Evolutionary conservation across 2,329 filamentous ascomycete species (phyloP).

Genomic region (Cyanodermella asteris): DNA sequence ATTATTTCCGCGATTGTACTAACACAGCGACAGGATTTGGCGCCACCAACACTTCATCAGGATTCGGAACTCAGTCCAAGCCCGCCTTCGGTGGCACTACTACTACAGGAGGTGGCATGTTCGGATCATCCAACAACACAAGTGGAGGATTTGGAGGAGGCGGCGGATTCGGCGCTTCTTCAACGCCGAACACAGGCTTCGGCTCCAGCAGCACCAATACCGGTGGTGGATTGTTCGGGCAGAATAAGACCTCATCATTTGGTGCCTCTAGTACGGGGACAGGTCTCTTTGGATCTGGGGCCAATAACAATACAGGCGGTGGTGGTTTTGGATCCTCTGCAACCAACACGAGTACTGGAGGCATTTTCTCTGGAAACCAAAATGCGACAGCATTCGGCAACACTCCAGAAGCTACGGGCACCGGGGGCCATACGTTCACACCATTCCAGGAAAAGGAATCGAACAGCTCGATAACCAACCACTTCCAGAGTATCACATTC

Average conservation of each 20-base stretch:
- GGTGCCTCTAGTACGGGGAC: constrained; percentile 12
- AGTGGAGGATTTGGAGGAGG: too few relatives aligned
- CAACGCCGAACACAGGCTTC: constrained; percentile 6
- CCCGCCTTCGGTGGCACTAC: constrained; percentile 9
- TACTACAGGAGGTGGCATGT: constrained; percentile 7
- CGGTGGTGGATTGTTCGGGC: constrained; percentile 7
- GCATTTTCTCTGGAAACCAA: constrained; percentile 5
- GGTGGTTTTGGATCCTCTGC: constrained; percentile 5
- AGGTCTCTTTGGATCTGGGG: constrained; percentile 8
- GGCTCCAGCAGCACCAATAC: constrained; percentile 5
- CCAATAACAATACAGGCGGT: constrained; percentile 3
- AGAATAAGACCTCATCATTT: constrained; percentile 7
- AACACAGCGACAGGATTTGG: constrained; percentile 9
- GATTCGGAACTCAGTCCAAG: constrained; percentile 9
- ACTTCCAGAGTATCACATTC: constrained; percentile 26
- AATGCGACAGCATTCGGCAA: constrained; percentile 9
- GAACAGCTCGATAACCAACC: constrained; percentile 17
- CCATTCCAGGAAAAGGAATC: constrained; percentile 26
- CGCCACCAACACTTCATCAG: constrained; percentile 4
- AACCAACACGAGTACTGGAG: constrained; percentile 4
- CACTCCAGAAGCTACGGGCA: constrained; percentile 13
- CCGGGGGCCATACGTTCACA: constrained; percentile 19
- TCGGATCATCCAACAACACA: too few relatives aligned
- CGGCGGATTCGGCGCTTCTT: constrained; percentile 6
- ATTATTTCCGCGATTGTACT: neutral